These are phyloP conservation scores for Colletotrichum incanum DNA, from an alignment of 2,329 filamentous ascomycete species.

Conservation along the genomic window DNA sequence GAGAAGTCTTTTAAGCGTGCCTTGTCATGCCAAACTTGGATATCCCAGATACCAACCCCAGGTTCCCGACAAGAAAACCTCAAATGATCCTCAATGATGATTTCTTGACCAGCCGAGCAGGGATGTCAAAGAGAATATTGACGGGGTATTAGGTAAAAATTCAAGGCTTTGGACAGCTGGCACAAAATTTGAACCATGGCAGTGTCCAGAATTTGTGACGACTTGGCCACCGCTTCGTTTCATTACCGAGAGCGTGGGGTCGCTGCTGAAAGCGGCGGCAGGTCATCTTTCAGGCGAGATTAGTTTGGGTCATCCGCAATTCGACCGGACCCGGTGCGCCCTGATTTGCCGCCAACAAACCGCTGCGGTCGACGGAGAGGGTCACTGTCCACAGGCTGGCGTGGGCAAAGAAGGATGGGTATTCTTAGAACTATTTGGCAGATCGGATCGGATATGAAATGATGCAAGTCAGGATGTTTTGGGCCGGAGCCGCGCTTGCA, in stretches of 20 bases:
- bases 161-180: conserved; percentile 16
- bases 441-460: conserved; percentile 45
- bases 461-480: conserved; percentile 41
- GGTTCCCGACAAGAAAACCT: conserved; percentile 27
- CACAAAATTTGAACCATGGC: conserved; percentile 32
- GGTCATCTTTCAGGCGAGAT: conserved; percentile 41
- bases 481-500: conserved; percentile 42
- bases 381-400: conserved; percentile 26
- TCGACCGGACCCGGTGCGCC: conserved; percentile 25
- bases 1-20: conserved; percentile 19
- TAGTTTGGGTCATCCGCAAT: conserved; percentile 42
- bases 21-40: conserved; percentile 27
- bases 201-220: conserved; percentile 30
- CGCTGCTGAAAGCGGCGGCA: conserved; percentile 34
- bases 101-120: conserved; percentile 27
- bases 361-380: conserved; percentile 2
- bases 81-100: conserved; percentile 25
- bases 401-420: conserved; percentile 19
- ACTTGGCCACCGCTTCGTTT: conserved; percentile 34
- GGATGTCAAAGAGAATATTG: conserved; percentile 24
- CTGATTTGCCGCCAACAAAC: conserved; percentile 30
- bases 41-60: conserved; percentile 34
- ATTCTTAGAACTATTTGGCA: conserved; percentile 44
- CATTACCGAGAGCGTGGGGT: conserved; percentile 42
- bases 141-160: conserved; percentile 17